Evolutionary conservation across 2,329 filamentous ascomycete genomes (phyloP).

Genomic region (Cladophialophora exuberans): DNA sequence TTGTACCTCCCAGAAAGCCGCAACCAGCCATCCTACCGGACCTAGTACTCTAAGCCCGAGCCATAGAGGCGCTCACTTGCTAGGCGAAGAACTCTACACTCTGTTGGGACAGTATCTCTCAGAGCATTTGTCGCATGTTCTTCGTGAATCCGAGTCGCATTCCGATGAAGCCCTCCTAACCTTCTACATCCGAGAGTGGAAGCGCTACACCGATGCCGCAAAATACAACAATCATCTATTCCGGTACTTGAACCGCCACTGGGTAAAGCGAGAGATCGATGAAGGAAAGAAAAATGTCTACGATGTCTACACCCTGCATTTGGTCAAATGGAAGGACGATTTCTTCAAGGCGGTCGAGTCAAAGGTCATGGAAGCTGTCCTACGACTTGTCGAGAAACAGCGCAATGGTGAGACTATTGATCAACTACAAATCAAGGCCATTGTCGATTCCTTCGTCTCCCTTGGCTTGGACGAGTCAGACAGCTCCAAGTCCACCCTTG

Average conservation of each 20-base stretch:
- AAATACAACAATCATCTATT: constrained; percentile 98
- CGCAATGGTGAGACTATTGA: constrained; percentile 97
- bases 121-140: constrained; percentile 72
- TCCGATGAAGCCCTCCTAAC: constrained; percentile 85
- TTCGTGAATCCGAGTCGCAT: constrained; percentile 74
- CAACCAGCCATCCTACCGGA: constrained; percentile 51
- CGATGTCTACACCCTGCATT: constrained; percentile 94
- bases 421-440: constrained; percentile 92
- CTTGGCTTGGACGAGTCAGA: constrained; percentile 92
- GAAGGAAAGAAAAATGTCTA: constrained; percentile 98
- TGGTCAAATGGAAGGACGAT: constrained; percentile 93
- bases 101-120: constrained; percentile 86
- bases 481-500: constrained; percentile 88
- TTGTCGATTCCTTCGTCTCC: constrained; percentile 95
- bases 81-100: constrained; percentile 94
- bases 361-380: constrained; percentile 92
- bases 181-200: constrained; percentile 98
- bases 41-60: constrained; percentile 6
- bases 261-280: constrained; percentile 98
- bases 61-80: constrained; percentile 68
- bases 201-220: constrained; percentile 89
- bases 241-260: constrained; percentile 93
- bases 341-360: constrained; percentile 82
- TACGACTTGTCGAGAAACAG: constrained; percentile 96
- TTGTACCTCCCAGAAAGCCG: constrained; percentile 95